Conservation (phyloP, 164 flowering plant genomes). For the Stephania japonica region DNA sequence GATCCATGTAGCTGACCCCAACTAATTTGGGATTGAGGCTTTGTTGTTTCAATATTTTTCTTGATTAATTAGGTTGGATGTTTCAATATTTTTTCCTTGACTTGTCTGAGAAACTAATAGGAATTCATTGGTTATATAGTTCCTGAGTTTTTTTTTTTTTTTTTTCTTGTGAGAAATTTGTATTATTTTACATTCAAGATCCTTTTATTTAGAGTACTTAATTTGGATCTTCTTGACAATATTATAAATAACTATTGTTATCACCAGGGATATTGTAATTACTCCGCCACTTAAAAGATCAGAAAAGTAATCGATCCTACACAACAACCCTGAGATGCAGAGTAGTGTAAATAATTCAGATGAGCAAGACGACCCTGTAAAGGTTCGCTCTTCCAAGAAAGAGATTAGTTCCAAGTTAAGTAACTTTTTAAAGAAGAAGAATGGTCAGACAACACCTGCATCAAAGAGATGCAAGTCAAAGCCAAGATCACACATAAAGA, state of each 20-base stretch:
- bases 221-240: not conserved
- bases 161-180: not conserved
- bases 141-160: not conserved
- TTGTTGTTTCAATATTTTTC: no score
- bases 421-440: conserved; percentile 23
- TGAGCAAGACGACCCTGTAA: conserved; percentile 13
- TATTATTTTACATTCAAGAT: not conserved
- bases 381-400: conserved; percentile 22
- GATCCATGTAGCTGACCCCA: no score
- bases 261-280: conserved; percentile 6
- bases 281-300: not conserved
- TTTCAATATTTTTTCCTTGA: not conserved
- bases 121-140: not conserved
- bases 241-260: conserved; percentile 1
- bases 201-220: not conserved
- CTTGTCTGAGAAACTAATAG: not conserved
- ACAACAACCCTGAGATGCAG: conserved; percentile 20
- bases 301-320: not conserved
- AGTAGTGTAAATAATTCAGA: conserved; percentile 18
- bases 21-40: no score
- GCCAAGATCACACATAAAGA: conserved; percentile 26
- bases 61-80: not conserved
- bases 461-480: conserved; percentile 29
- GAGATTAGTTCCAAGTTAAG: conserved; percentile 23
- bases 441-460: conserved; percentile 18